Conservation (phyloP, 202 grass and related monocot genomes). For the Musa balbisiana region DNA sequence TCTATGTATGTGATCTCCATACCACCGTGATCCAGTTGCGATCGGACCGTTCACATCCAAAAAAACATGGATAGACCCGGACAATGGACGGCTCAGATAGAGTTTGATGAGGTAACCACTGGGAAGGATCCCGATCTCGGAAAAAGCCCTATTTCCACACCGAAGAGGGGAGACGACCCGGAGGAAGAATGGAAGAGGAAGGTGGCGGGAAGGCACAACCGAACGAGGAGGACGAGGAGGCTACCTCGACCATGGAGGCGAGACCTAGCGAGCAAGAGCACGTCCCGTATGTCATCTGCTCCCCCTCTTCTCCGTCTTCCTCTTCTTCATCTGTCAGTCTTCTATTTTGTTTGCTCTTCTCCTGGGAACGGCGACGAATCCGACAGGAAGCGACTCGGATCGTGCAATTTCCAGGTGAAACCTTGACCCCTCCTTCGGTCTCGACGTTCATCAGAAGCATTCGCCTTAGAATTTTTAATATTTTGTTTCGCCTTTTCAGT, state of each 20-base stretch:
- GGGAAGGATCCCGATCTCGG: background rate
- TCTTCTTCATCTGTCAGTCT: background rate
- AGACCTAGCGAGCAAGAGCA: background rate
- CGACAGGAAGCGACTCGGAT: background rate
- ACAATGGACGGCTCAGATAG: too few species aligned
- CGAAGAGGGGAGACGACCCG: background rate
- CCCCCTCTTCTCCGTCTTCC: background rate
- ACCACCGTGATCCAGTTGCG: too few species aligned
- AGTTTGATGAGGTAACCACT: background rate
- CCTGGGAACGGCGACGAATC: background rate
- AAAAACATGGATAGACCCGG: too few species aligned
- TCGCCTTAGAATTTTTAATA: background rate
- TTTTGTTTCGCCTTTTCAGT: background rate
- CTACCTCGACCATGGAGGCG: background rate
- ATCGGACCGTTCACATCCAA: too few species aligned
- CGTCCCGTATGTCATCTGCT: background rate
- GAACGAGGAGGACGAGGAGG: background rate
- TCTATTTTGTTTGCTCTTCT: background rate
- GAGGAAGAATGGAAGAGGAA: background rate
- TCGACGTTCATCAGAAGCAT: background rate
- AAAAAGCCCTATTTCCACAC: background rate
- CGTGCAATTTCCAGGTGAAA: background rate
- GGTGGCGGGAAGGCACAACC: background rate
- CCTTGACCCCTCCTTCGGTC: background rate
- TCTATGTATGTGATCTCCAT: too few species aligned